Base-by-base conservation (phyloP, 1,284 basidiomycete species). In the Abortiporus biennis region DNA sequence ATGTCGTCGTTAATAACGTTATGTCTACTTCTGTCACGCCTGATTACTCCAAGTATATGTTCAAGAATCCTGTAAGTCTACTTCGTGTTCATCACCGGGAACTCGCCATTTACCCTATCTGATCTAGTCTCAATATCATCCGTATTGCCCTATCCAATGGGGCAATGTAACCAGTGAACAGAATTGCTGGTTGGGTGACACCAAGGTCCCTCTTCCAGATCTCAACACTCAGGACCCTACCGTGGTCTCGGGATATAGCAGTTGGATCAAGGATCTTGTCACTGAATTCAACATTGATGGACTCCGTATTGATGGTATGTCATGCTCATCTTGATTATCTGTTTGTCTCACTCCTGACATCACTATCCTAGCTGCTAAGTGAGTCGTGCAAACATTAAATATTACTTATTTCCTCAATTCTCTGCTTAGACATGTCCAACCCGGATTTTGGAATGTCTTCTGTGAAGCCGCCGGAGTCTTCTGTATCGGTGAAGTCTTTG, bases 401-500 rank as follows among this genome's bases (percentile, higher is more conserved):
- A 9, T 29, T n/a, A 19, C 25, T 36, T 36, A 19, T 8, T 11
- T 2, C 20, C 17, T 15, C 34, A 4, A 25, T 16, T 29, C 19
- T 9, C 36, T 47, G 32, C 40, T 20, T 29, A 85, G 80, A 56
- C 80, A 85, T 54, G 74, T 85, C 40, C 68, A 80, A 40, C 67
- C 68, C 38, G 68, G 71, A 43, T 88, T 87, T 57, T 87, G 83
- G 84, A 76, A 80, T 0, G 59, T 57, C 2, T 92, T 92, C 60
- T 83, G 78, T 51, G 66, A 62, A 19, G 76, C 76, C 8, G 83
- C 85, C 0, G 86, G 85, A 4, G 83, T 92, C 13, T 92, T 88
- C 66, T 90, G 85, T 50, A 88, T 90, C 40, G 89, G 89, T 22
- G 89, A 92, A 65, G 84, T 92, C 27, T 85, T 79, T 54, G 76